Evolutionary conservation across 129 eudicot genomes (phyloP).

Genomic region (Centaurea solstitialis): DNA sequence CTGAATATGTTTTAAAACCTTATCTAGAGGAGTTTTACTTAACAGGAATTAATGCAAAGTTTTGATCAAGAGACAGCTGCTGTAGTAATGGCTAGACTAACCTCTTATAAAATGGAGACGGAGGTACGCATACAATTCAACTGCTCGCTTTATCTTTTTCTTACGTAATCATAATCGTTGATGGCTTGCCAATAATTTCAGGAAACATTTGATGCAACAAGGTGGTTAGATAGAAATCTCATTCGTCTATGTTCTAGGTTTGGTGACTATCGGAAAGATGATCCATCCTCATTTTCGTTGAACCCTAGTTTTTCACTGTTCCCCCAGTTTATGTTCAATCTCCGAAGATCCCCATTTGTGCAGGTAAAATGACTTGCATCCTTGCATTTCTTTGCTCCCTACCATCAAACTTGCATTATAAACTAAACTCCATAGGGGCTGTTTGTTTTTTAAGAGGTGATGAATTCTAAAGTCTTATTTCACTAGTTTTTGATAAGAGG

Average conservation of each 20-base stretch:
- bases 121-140: constrained; percentile 44
- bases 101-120: constrained; percentile 69
- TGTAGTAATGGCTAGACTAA: constrained; percentile 65
- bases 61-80: constrained; percentile 86
- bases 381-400: neutral
- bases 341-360: constrained; percentile 70
- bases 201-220: constrained; percentile 80
- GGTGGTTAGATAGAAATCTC: constrained; percentile 75
- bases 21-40: neutral
- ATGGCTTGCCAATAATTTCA: constrained; percentile 9
- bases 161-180: neutral
- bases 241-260: constrained; percentile 72
- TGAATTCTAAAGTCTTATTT: neutral
- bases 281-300: constrained; percentile 65
- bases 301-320: constrained; percentile 70
- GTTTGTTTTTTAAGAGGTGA: neutral
- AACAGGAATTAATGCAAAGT: constrained; percentile 74
- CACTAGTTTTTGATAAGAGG: neutral
- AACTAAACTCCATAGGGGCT: neutral
- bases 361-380: constrained; percentile 40
- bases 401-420: neutral
- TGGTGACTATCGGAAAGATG: constrained; percentile 80
- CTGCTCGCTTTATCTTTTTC: neutral
- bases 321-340: constrained; percentile 79
- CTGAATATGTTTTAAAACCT: neutral